Percentiles rank a stretch among this genome's conserved stretches.
phyloP scores from a whole-genome alignment of 768 basidiomycete species.

The Mrakia gelida region DNA sequence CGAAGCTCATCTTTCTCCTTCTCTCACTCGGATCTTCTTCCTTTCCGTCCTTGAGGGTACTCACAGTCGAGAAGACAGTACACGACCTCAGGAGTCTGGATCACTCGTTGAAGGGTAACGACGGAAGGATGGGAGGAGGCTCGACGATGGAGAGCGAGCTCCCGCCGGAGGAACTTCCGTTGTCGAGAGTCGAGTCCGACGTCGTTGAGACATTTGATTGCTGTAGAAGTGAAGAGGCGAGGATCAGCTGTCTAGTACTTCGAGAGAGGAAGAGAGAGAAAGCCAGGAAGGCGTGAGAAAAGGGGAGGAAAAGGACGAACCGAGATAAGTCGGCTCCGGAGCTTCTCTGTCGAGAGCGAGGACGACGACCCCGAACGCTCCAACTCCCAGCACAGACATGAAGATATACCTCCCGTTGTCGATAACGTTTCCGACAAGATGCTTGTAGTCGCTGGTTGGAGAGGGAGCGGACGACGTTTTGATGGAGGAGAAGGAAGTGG shows the following conservation, averaged over 20 bases:
- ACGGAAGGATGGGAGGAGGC: conserved; percentile 54
- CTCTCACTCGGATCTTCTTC: too few relatives aligned
- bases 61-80: conserved; percentile 79
- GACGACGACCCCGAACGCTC: background rate
- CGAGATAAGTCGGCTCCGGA: background rate
- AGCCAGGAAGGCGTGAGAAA: background rate
- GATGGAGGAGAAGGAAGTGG: too few relatives aligned
- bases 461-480: too few relatives aligned
- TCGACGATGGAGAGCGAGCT: conserved; percentile 54
- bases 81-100: conserved; percentile 58
- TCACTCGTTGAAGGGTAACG: conserved; percentile 61
- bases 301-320: background rate
- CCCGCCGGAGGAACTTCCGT: conserved; percentile 65
- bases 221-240: conserved; percentile 39
- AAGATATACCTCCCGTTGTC: background rate
- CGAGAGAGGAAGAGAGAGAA: background rate
- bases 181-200: conserved; percentile 54
- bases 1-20: too few relatives aligned
- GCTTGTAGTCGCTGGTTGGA: background rate
- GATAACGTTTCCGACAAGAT: background rate
- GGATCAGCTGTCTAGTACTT: too few relatives aligned
- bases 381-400: background rate
- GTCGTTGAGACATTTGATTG: conserved; percentile 81
- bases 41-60: too few relatives aligned
- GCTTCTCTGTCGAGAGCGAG: background rate